Evolutionary conservation across 441 rosid species (phyloP).

Genomic region (Pelargonium australe): DNA sequence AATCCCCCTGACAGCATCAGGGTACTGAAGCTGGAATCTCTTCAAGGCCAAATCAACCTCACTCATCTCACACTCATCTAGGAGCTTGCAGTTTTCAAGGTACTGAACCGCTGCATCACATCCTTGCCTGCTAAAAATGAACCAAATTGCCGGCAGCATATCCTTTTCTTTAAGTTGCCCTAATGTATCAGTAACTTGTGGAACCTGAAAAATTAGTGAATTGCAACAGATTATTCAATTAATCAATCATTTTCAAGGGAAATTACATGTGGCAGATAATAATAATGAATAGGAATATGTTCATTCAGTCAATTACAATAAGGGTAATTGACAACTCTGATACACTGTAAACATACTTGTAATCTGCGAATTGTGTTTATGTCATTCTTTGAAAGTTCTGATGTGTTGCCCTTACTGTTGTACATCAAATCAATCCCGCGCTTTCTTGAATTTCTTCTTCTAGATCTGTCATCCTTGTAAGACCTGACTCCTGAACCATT

Average conservation of each 20-base stretch:
- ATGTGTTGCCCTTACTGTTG: conserved; percentile 26
- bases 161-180: conserved; percentile 64
- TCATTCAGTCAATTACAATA: neutral
- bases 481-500: conserved; percentile 51
- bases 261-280: neutral
- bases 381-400: conserved; percentile 80
- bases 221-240: conserved; percentile 14
- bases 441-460: conserved; percentile 62
- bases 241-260: neutral
- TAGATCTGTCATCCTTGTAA: conserved; percentile 46
- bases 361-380: conserved; percentile 69
- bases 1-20: conserved; percentile 86
- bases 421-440: conserved; percentile 38
- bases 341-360: conserved; percentile 40
- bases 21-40: conserved; percentile 70
- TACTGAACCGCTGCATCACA: conserved; percentile 93
- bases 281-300: neutral
- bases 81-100: conserved; percentile 62
- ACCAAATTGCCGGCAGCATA: conserved; percentile 96
- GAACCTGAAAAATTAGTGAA: conserved; percentile 53
- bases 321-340: neutral
- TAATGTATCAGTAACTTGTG: conserved; percentile 73
- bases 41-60: conserved; percentile 87
- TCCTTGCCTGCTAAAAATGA: conserved; percentile 86
- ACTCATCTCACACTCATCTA: conserved; percentile 70